Conservation (phyloP, 306 rosid species). For the Luffa aegyptiaca region DNA sequence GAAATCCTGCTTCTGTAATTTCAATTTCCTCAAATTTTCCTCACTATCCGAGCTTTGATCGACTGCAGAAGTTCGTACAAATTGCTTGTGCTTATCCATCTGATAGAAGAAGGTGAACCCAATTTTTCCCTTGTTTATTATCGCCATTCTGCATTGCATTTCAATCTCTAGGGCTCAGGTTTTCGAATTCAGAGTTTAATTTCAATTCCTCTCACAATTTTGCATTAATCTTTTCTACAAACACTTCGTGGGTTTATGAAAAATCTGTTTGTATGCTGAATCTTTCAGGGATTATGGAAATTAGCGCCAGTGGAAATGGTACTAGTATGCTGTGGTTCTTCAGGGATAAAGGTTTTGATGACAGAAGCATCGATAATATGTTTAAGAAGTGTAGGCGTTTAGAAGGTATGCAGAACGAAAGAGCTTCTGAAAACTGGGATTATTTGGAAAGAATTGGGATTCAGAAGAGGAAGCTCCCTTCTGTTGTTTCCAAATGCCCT, state of each 20-base stretch:
- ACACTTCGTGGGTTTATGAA: background rate
- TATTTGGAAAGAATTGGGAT: conserved; percentile 65
- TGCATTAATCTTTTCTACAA: background rate
- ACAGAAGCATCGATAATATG: conserved; percentile 50
- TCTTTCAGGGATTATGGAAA: conserved; percentile 38
- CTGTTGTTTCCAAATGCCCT: conserved; percentile 75
- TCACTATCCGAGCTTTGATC: background rate
- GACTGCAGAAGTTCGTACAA: background rate
- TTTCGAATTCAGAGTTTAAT: background rate
- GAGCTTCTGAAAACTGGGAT: conserved; percentile 75
- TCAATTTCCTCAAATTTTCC: background rate
- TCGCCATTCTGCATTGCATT: background rate
- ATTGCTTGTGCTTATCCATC: background rate
- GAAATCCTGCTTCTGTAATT: background rate
- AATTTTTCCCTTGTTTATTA: background rate
- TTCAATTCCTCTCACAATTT: background rate
- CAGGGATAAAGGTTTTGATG: conserved; percentile 84
- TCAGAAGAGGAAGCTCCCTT: conserved; percentile 78
- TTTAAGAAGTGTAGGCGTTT: conserved; percentile 67
- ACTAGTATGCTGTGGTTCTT: conserved; percentile 78
- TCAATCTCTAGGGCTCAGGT: background rate
- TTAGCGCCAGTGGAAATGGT: conserved; percentile 38
- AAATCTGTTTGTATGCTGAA: background rate
- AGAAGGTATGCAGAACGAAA: conserved; percentile 42
- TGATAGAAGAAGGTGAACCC: background rate